Evolutionary conservation across 768 basidiomycete species (phyloP).

Genomic region (Mycena latifolia): DNA sequence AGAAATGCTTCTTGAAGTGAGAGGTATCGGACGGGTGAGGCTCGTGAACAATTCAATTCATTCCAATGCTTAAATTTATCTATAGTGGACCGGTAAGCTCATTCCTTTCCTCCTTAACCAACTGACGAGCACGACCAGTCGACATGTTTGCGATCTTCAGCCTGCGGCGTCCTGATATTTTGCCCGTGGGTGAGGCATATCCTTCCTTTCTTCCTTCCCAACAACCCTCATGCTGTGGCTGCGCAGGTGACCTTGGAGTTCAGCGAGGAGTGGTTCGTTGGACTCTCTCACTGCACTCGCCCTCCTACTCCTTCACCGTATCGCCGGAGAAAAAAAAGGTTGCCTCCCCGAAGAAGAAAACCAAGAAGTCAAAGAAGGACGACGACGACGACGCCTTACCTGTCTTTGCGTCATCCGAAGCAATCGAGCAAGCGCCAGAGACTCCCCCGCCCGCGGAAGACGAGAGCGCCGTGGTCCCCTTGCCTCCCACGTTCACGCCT

Average conservation of each 20-base stretch:
- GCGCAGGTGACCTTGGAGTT: constrained; percentile 84
- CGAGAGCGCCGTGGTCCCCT: constrained; percentile 46
- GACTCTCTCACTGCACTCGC: constrained; percentile 73
- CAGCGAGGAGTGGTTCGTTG: constrained; percentile 80
- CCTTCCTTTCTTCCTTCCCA: constrained; percentile 37
- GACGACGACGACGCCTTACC: constrained; percentile 54
- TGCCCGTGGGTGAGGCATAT: constrained; percentile 65
- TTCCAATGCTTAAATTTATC: constrained; percentile 24
- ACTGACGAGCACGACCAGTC: constrained; percentile 53
- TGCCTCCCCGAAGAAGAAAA: constrained; percentile 34
- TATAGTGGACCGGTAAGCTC: constrained; percentile 71
- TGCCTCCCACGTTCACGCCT: constrained; percentile 76
- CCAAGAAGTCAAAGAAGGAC: constrained; percentile 34
- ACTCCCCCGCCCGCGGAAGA: constrained; percentile 39
- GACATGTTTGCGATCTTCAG: constrained; percentile 96
- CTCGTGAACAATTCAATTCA: constrained; percentile 7
- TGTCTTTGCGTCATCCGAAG: constrained; percentile 36
- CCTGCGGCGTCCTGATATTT: constrained; percentile 84
- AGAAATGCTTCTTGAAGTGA: constrained; percentile 80
- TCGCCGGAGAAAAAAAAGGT: constrained; percentile 60
- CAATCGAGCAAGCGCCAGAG: not conserved
- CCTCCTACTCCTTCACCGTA: constrained; percentile 59
- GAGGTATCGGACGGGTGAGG: constrained; percentile 82
- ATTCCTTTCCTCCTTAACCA: not conserved
- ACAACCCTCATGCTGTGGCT: constrained; percentile 6